These are phyloP conservation scores for Chytriomyces confervae DNA, from an alignment of 192 early-diverging fungal genomes.

Conservation along the genomic window DNA sequence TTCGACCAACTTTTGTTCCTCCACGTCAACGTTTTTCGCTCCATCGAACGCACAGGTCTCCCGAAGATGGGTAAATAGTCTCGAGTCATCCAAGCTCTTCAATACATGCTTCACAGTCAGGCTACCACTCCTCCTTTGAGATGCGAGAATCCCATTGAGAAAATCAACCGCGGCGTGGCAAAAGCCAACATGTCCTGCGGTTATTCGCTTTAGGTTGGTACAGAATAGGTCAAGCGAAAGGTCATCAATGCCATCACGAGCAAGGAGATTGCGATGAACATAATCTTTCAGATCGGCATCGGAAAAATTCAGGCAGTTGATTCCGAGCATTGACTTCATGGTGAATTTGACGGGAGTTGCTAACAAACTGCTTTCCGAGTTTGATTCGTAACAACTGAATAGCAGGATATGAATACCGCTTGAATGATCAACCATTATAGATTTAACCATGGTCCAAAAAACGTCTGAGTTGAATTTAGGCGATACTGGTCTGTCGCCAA, in stretches of 20 bases:
- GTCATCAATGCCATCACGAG: background rate
- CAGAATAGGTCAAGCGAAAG: background rate
- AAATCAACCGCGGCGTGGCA: background rate
- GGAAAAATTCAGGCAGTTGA: background rate
- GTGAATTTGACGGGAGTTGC: constrained; percentile 3
- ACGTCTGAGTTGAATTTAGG: background rate
- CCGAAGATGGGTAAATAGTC: constrained; percentile 1
- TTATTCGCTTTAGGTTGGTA: constrained; percentile 11
- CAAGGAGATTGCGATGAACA: constrained; percentile 1
- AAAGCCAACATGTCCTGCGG: constrained; percentile 2
- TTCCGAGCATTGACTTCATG: background rate
- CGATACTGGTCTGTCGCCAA: background rate
- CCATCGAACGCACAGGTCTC: background rate
- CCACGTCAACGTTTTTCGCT: background rate
- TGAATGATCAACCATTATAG: constrained; percentile 4
- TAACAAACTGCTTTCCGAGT: constrained; percentile 3
- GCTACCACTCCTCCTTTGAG: background rate
- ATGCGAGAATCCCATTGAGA: constrained; percentile 12
- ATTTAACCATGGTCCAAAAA: constrained; percentile 6
- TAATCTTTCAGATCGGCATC: constrained; percentile 6
- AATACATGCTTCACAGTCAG: background rate
- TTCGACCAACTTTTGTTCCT: constrained; percentile 1
- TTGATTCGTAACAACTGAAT: background rate
- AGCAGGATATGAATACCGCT: constrained; percentile 6
- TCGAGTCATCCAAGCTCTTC: constrained; percentile 7